These are phyloP conservation scores for Fusarium clavum DNA, from an alignment of 2,329 filamentous ascomycete species.

Conservation along the genomic window DNA sequence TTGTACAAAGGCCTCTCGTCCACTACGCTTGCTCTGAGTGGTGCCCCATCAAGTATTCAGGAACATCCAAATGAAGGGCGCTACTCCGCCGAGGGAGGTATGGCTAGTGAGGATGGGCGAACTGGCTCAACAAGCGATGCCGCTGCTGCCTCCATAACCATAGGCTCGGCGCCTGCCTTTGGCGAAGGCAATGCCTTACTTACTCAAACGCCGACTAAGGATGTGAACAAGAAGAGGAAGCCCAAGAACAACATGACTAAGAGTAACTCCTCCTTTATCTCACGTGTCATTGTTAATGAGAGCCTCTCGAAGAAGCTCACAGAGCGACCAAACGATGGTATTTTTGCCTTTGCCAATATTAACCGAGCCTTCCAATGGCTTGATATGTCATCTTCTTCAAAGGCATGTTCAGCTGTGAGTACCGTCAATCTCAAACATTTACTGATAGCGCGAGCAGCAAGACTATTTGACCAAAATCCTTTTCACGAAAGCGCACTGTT, in stretches of 20 bases:
- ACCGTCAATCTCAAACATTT: not conserved
- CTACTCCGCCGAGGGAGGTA: constrained; percentile 69
- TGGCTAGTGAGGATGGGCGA: constrained; percentile 68
- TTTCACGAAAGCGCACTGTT: constrained; percentile 94
- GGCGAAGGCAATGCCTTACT: constrained; percentile 87
- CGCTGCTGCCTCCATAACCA: constrained; percentile 54
- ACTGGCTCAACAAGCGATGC: constrained; percentile 65
- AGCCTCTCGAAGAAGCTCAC: constrained; percentile 79
- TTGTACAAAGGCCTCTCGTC: constrained; percentile 67
- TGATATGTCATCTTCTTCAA: constrained; percentile 81
- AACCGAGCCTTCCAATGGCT: constrained; percentile 97
- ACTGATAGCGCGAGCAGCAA: constrained; percentile 63
- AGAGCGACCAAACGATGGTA: constrained; percentile 80
- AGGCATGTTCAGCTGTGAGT: constrained; percentile 58
- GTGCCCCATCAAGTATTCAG: constrained; percentile 63
- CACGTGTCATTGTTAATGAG: constrained; percentile 93
- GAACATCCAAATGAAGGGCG: constrained; percentile 72
- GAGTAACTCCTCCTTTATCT: constrained; percentile 98
- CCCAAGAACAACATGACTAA: constrained; percentile 99
- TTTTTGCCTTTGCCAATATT: constrained; percentile 94
- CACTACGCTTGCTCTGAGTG: constrained; percentile 59
- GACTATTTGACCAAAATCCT: constrained; percentile 96
- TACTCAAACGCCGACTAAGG: constrained; percentile 71
- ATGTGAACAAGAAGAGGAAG: constrained; percentile 84
- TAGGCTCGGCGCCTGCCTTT: constrained; percentile 73